phyloP scores from a whole-genome alignment of 2,329 filamentous ascomycete species.

The Tolypocladium pustulatum region DNA sequence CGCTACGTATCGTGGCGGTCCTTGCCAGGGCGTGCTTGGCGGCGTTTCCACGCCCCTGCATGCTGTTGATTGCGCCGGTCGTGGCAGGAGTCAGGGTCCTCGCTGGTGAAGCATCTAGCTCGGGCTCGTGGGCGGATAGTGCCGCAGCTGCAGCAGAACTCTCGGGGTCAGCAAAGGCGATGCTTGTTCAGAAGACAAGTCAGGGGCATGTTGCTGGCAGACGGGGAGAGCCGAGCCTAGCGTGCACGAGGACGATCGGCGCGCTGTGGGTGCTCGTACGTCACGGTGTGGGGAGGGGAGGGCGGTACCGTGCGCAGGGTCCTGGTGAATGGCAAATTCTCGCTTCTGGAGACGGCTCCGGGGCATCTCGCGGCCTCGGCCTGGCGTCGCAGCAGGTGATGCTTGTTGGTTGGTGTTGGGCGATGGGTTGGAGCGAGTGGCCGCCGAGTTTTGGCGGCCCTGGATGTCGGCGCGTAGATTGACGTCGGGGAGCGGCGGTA shows the following conservation, averaged over 20 bases:
- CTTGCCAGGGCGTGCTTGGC: constrained; percentile 21
- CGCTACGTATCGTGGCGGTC: constrained; percentile 43
- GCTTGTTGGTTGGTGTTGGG: neutral
- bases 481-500: neutral
- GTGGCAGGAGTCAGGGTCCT: constrained; percentile 27
- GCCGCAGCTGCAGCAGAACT: constrained; percentile 6
- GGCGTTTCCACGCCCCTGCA: constrained; percentile 21
- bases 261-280: neutral
- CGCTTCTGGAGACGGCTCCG: constrained; percentile 21
- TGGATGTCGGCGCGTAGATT: neutral
- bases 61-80: constrained; percentile 28
- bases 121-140: constrained; percentile 9
- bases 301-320: constrained; percentile 5
- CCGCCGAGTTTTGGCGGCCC: neutral
- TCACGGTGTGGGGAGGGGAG: neutral
- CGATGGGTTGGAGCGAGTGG: neutral
- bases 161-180: neutral
- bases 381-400: neutral
- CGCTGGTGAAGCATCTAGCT: constrained; percentile 18
- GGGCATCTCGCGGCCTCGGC: constrained; percentile 12
- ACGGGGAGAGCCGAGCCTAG: neutral
- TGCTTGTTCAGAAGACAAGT: neutral
- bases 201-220: neutral
- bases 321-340: constrained; percentile 24
- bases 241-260: neutral